Conservation (phyloP, 805 yeast species). For the Candida gorgasii region DNA sequence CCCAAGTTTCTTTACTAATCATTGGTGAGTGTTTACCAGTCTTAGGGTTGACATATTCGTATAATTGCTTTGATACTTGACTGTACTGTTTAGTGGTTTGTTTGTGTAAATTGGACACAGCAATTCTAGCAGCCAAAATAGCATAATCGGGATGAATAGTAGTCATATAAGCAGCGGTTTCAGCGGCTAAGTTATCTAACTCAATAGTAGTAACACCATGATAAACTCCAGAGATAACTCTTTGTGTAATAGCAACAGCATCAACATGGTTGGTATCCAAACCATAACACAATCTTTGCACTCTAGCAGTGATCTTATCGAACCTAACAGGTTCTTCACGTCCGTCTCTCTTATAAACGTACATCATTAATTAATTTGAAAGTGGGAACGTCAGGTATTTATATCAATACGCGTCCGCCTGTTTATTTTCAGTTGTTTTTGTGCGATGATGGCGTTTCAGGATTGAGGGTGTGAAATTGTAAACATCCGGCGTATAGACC, state of each 20-base stretch:
- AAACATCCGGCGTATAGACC: conserved; percentile 4
- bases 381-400: not conserved
- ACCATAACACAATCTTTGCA: conserved; percentile 92
- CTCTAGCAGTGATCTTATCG: conserved; percentile 91
- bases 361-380: conserved; percentile 47
- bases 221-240: conserved; percentile 94
- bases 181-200: conserved; percentile 72
- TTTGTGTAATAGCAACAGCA: conserved; percentile 93
- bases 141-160: conserved; percentile 98
- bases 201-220: conserved; percentile 96
- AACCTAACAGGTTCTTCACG: conserved; percentile 92
- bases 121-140: conserved; percentile 90
- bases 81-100: conserved; percentile 88
- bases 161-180: conserved; percentile 96
- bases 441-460: conserved; percentile 5
- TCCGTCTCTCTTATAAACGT: conserved; percentile 89
- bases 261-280: conserved; percentile 90
- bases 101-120: conserved; percentile 90
- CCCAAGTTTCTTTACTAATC: conserved; percentile 44
- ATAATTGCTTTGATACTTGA: conserved; percentile 70
- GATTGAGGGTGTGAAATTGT: conserved; percentile 1
- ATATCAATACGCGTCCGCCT: conserved; percentile 9
- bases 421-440: conserved; percentile 1
- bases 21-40: conserved; percentile 58
- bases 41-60: conserved; percentile 77